Evolutionary conservation across 352 stramenopile genomes (phyloP), one percentile per base, ranked within the genome.

Genomic region (Phytophthora ohioensis): DNA sequence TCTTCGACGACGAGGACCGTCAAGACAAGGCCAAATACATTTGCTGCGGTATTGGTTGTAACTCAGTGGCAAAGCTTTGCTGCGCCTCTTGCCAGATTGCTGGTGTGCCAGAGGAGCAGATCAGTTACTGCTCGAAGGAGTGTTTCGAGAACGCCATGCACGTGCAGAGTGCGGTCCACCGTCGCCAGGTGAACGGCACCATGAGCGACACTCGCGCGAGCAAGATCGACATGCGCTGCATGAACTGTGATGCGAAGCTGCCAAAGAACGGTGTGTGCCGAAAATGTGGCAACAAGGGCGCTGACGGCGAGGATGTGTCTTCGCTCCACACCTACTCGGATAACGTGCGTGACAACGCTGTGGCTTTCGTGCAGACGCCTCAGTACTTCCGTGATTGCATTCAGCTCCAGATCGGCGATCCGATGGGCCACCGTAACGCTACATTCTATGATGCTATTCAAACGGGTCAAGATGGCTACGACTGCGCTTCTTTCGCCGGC

Each of bases 391-490:
- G 85, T 46, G 88, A 95, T 67, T 94, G 85, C 57, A 77, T 92
- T 41, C 88, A 95, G 59, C 76, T 95, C 13, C 86, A 92, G 60
- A 90, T 95, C 27, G 88, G 88, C 41, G 88, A 95, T 52, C 88
- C 88, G 35, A 80, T 93, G 39, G 88, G 88, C 10, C 88, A 95
- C 61, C 88, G 88, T 75, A 93, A 94, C 55, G 77, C 86, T 21
- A 95, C 88, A 46, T 95, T 95, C 71, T 95, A 93, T 75, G 88
- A 95, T 75, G 84, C 88, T 39, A 92, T 93, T 60, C 88, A 93
- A 68, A 95, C 86, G 1, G 88, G 86, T n/a, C 85, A 93, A 57
- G 88, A 95, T 73, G 88, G 88, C 36, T 95, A 93, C 61, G 84
- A 95, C 56, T 95, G 88, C 34, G 84, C 88, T 31, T 86, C 85